Base-by-base conservation (phyloP, 2,329 filamentous ascomycete genomes). In the Pestalotiopsis sp. region DNA sequence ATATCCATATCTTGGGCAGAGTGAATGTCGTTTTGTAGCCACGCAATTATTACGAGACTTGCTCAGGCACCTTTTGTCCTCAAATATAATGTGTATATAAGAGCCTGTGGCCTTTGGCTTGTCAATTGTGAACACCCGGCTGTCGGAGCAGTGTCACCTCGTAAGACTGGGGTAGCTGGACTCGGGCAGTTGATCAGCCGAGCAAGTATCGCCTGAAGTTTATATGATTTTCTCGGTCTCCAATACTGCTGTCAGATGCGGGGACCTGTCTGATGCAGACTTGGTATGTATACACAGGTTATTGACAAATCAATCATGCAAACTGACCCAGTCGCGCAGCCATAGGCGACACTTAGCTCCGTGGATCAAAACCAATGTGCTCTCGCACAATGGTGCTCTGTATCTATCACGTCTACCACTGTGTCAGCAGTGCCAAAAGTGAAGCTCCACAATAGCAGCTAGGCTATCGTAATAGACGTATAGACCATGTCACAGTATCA, bases 1-100 rank as follows among this genome's bases (percentile, higher is more conserved):
- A 74, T 85, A 83, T 41, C 12, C 38, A 65, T 65, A 2, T 49
- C 11, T 31, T 31, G 27, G 27, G 27, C 5, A 6, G 27, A 31
- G 27, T 31, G 6, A 31, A 6, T 5, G 27, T 31, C 7, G 27
- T 31, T n/a, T 31, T 31, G 27, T 31, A 31, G 27, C 27, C 27
- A 31, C 5, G 27, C 27, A 7, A 1, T 31, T 31, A 6, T 31
- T 31, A 31, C 27, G 6, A 7, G 27, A 31, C 27, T 31, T 31
- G 5, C 27, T 31, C 27, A 31, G 6, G 6, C 6, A 31, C 27
- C 27, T 31, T 27, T 31, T 31, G 27, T 31, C 7, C 5, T 1
- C 27, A 31, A 5, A 31, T 31, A 31, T 31, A 6, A 31, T 31
- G 27, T 31, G 27, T 31, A 31, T 31, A 31, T 7, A 31, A 7